Evolutionary conservation across 2,329 filamentous ascomycete species (phyloP), one percentile per base, ranked within the genome.

Genomic region (Aspergillus awamori): DNA sequence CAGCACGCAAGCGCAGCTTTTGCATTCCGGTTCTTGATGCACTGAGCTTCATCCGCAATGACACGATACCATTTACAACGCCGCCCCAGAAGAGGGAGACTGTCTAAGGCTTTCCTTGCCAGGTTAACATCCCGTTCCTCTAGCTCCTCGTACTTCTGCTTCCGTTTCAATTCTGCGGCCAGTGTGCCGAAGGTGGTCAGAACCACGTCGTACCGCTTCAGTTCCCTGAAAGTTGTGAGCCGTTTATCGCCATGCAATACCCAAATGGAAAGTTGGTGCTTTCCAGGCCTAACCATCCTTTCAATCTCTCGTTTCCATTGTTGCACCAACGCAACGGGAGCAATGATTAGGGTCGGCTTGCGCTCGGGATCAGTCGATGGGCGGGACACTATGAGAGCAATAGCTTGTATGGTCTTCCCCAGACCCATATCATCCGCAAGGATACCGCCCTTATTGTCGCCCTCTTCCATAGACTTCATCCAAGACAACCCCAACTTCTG

Each of bases 301-400:
- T 82, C 75, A 51, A 97, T 91, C 74, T 97, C 93, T 52, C 88
- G 84, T 69, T 91, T 87, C 93, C 93, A 97, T 73, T 97, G 93
- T 15, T 87, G 86, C 73, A 96, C 85, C 15, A 97, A 80, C 3
- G 91, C 88, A 10, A 96, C 87, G 0, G 92, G 92, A 0, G 89
- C 91, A 52, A 96, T 82, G 52, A 97, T 92, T 24, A 97, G 79
- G n/a, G 88, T 95, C 0, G 92, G 93, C 80, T 91, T 86, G 59
- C 78, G 81, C 63, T 78, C 74, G n/a, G 77, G 77, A 62, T 88
- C 82, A 0, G 79, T 75, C 0, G 90, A 86, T n/a, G 83, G 87
- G 5, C 87, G 84, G 5, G 86, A 84, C 11, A 92, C 81, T 67
- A 96, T 90, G 47, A 97, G 82, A 4, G 93, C 86, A 22, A 97